phyloP scores from a whole-genome alignment of 2,329 filamentous ascomycete species.

The Fusarium musae region DNA sequence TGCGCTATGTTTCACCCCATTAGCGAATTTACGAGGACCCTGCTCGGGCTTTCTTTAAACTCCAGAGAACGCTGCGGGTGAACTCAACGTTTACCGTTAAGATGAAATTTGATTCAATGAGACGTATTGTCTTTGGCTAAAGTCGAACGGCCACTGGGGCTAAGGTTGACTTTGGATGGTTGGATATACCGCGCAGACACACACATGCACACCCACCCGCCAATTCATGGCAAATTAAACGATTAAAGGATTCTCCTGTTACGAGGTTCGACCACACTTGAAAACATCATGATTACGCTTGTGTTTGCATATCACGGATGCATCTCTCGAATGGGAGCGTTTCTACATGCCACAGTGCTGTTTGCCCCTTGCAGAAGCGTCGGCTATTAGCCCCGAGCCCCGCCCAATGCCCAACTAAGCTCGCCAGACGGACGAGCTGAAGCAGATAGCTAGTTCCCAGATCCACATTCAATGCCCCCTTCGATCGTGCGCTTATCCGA shows the following conservation, averaged over 20 bases:
- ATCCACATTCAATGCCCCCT: slow-evolving; percentile 24
- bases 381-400: slow-evolving; percentile 3
- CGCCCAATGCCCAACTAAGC: neutral
- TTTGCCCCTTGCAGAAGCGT: slow-evolving; percentile 38
- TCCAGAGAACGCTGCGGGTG: neutral
- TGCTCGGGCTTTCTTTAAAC: neutral
- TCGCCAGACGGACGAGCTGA: neutral
- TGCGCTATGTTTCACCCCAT: neutral
- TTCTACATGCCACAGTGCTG: neutral
- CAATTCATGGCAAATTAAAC: neutral
- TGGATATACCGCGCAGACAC: neutral
- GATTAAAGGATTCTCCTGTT: neutral
- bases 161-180: neutral
- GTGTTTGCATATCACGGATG: slow-evolving; percentile 4
- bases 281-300: slow-evolving; percentile 13
- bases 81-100: neutral
- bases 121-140: slow-evolving; percentile 2
- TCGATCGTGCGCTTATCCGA: slow-evolving; percentile 23
- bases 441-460: neutral
- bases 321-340: neutral
- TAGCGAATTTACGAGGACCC: slow-evolving; percentile 1
- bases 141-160: slow-evolving; percentile 3
- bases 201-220: neutral
- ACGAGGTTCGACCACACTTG: slow-evolving; percentile 14
- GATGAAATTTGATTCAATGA: neutral